phyloP scores from a whole-genome alignment of 164 flowering plant species.

The Cinnamomum micranthum region DNA sequence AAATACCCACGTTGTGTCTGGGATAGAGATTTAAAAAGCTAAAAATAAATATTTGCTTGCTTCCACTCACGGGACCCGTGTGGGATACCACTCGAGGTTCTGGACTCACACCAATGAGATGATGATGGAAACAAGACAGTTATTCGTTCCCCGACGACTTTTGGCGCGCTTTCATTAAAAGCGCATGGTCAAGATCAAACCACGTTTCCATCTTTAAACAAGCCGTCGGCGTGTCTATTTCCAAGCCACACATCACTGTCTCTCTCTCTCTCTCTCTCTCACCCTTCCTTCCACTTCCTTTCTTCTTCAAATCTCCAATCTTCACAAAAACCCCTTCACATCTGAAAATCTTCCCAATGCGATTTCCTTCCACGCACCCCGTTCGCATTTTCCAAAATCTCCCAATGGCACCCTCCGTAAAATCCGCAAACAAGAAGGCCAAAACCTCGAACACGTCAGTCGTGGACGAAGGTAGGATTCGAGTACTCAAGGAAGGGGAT shows the following conservation, averaged over 20 bases:
- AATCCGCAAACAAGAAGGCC: not conserved
- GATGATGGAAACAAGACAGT: too few relatives aligned
- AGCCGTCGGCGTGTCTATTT: not conserved
- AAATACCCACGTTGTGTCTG: not conserved
- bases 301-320: not conserved
- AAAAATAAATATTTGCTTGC: too few relatives aligned
- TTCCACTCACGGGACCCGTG: too few relatives aligned
- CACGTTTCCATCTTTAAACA: not conserved
- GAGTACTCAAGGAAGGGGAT: constrained; percentile 54
- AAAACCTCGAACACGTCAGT: not conserved
- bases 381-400: not conserved
- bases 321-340: not conserved
- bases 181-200: not conserved
- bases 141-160: too few relatives aligned
- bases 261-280: not conserved
- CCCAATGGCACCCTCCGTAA: not conserved
- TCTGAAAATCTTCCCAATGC: not conserved
- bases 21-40: too few relatives aligned
- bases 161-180: too few relatives aligned
- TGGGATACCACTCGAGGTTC: too few relatives aligned
- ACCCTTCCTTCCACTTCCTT: not conserved
- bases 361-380: not conserved
- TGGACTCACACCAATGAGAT: too few relatives aligned
- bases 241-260: not conserved
- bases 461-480: constrained; percentile 36